These are phyloP conservation scores for Globisporangium alternatum DNA, from an alignment of 352 stramenopile species.

Conservation along the genomic window DNA sequence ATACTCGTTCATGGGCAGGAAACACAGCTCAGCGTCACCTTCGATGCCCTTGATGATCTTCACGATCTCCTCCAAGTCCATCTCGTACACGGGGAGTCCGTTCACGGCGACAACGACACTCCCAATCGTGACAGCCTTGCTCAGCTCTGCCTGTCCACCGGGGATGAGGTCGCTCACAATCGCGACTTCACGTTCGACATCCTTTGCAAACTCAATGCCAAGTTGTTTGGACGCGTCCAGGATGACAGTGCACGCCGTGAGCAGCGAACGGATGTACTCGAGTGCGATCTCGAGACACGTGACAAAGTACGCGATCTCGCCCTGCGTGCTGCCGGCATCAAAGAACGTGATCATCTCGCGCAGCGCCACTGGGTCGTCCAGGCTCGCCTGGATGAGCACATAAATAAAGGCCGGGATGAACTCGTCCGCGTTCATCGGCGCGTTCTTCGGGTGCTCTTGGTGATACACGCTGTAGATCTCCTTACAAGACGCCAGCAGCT, in stretches of 20 bases:
- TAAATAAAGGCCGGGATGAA: conserved; percentile 89
- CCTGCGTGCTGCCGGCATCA: conserved; percentile 56
- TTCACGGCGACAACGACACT: conserved; percentile 83
- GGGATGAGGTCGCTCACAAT: conserved; percentile 56
- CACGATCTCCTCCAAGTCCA: conserved; percentile 69
- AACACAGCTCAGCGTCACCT: conserved; percentile 75
- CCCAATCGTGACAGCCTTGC: conserved; percentile 48
- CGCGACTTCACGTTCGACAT: conserved; percentile 45
- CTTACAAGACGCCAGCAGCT: conserved; percentile 73
- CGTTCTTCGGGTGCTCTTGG: conserved; percentile 57
- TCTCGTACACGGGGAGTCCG: conserved; percentile 76
- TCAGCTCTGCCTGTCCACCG: conserved; percentile 64
- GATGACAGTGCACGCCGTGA: conserved; percentile 79
- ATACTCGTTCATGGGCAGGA: conserved; percentile 76
- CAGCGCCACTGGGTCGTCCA: conserved; percentile 66
- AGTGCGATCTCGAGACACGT: conserved; percentile 86
- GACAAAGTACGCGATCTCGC: conserved; percentile 85
- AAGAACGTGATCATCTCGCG: conserved; percentile 85
- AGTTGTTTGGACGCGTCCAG: conserved; percentile 65
- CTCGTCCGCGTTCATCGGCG: conserved; percentile 83
- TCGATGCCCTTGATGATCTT: conserved; percentile 71
- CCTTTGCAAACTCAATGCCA: conserved; percentile 72
- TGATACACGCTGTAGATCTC: conserved; percentile 83
- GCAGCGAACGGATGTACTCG: conserved; percentile 83
- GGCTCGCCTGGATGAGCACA: conserved; percentile 71